Evolutionary conservation across 306 rosid species (phyloP).

Genomic region (Argentina anserina): DNA sequence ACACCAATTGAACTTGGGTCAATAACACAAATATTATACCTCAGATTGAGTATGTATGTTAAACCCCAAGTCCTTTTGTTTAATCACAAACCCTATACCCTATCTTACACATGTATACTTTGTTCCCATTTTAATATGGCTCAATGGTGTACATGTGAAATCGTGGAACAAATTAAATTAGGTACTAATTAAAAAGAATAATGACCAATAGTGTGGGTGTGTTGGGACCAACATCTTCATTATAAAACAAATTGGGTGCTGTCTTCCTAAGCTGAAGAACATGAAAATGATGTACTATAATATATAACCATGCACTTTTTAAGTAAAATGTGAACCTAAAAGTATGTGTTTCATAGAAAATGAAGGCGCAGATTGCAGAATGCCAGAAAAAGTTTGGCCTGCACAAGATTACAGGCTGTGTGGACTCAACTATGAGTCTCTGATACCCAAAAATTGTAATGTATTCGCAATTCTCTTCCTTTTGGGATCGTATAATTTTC

Average conservation of each 20-base stretch:
- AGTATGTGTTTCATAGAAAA: background rate
- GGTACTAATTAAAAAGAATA: background rate
- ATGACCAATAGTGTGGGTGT: background rate
- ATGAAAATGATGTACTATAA: background rate
- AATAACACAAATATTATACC: background rate
- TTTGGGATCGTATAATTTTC: background rate
- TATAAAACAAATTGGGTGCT: conserved; percentile 1
- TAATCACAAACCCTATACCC: background rate
- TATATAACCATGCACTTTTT: background rate
- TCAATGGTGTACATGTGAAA: background rate
- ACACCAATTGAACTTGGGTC: background rate
- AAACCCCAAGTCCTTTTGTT: background rate
- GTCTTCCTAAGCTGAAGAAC: background rate
- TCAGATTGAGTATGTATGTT: background rate
- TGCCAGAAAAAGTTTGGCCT: background rate
- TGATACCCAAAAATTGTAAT: background rate
- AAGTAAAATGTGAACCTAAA: background rate
- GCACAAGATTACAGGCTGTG: conserved; percentile 5
- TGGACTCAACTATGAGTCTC: background rate
- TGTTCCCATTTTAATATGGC: background rate
- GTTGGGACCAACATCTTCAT: conserved; percentile 2
- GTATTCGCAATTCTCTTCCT: background rate
- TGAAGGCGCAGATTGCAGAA: background rate
- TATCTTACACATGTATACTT: background rate
- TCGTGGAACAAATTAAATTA: conserved; percentile 11